phyloP scores from a whole-genome alignment of 2,329 filamentous ascomycete genomes.

The Alternaria panax region DNA sequence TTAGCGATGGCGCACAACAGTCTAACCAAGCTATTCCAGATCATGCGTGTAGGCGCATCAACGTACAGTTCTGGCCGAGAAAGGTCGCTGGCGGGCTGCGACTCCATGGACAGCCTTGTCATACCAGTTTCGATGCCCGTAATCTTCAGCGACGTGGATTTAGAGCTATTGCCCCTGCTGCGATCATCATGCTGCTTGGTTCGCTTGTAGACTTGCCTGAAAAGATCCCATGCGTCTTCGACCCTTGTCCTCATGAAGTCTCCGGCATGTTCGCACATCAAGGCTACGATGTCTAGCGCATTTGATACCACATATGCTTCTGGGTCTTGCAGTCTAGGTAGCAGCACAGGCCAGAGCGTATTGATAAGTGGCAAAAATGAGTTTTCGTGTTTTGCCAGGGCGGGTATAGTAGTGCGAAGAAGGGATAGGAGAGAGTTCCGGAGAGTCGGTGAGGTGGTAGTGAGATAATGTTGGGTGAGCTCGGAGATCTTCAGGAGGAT shows the following conservation, averaged over 20 bases:
- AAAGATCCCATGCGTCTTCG: slow-evolving; percentile 72
- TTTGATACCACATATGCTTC: slow-evolving; percentile 74
- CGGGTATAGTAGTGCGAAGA: slow-evolving; percentile 73
- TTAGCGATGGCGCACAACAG: slow-evolving; percentile 68
- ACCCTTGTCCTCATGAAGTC: slow-evolving; percentile 82
- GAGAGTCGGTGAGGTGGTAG: slow-evolving; percentile 80
- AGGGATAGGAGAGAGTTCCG: slow-evolving; percentile 80
- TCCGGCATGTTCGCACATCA: slow-evolving; percentile 75
- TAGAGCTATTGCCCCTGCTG: not conserved
- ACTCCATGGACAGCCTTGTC: slow-evolving; percentile 7
- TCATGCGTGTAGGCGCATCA: slow-evolving; percentile 63
- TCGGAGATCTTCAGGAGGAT: slow-evolving; percentile 81
- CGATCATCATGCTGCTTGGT: slow-evolving; percentile 20
- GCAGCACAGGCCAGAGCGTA: slow-evolving; percentile 85
- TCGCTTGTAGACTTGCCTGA: slow-evolving; percentile 47
- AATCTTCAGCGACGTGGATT: slow-evolving; percentile 4
- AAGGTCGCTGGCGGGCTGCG: not conserved
- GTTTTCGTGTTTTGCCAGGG: slow-evolving; percentile 78
- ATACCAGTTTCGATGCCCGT: slow-evolving; percentile 12
- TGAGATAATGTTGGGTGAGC: slow-evolving; percentile 89
- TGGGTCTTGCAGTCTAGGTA: slow-evolving; percentile 69
- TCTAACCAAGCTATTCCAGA: slow-evolving; percentile 69
- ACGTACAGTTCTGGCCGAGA: slow-evolving; percentile 53
- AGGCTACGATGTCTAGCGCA: slow-evolving; percentile 72
- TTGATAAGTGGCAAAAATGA: slow-evolving; percentile 89